Conservation (phyloP, 495 filamentous ascomycete genomes). For the Tuber microsphaerosporum region DNA sequence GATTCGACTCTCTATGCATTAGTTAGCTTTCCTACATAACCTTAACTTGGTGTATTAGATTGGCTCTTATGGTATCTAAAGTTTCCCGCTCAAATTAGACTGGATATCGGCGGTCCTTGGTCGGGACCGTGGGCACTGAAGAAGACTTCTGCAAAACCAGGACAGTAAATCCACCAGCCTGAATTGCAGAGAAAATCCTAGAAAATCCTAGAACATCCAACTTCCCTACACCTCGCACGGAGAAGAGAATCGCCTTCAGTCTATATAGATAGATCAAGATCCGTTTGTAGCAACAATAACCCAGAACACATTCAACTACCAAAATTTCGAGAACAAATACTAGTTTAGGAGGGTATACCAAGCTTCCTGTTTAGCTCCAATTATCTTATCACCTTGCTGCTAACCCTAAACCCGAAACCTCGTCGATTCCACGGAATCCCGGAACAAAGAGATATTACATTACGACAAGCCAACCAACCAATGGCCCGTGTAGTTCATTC, state of each 20-base stretch:
- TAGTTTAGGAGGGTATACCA: background rate
- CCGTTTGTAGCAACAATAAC: background rate
- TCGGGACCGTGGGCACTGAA: background rate
- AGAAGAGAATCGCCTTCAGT: background rate
- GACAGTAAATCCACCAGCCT: background rate
- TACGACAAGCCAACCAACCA: background rate
- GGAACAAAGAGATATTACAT: background rate
- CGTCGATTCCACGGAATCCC: background rate
- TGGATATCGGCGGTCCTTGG: background rate
- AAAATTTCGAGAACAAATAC: background rate
- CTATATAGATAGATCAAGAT: background rate
- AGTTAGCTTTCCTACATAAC: background rate
- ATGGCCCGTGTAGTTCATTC: background rate
- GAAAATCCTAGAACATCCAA: too few relatives aligned
- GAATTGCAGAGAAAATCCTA: background rate
- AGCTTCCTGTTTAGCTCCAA: background rate
- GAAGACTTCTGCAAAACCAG: background rate
- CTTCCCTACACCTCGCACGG: background rate
- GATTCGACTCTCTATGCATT: background rate
- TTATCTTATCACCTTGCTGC: background rate
- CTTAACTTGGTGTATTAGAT: background rate
- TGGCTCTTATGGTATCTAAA: background rate
- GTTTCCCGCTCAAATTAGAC: background rate
- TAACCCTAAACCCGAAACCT: too few relatives aligned
- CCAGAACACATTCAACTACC: background rate